Base-by-base conservation (phyloP, 306 rosid species). In the Vigna nakashimae region DNA sequence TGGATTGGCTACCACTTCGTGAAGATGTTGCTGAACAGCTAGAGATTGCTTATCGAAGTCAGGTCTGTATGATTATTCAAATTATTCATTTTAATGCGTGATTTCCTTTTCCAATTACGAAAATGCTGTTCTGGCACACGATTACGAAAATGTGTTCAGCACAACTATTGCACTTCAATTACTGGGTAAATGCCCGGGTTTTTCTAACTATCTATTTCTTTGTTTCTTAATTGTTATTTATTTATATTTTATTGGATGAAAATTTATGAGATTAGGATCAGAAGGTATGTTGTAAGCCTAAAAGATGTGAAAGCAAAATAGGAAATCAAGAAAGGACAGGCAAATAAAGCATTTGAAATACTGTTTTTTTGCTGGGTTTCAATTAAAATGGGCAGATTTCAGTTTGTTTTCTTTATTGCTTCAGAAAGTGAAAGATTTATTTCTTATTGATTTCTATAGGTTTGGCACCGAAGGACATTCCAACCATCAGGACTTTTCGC, bases 401-500 rank as follows among this genome's bases (percentile, higher is more conserved):
- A 48, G 26, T 53, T 55, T 71, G 28, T 22, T 17, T 40, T 79
- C 30, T 40, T 65, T 22, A 40, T 70, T 28, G 38, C 63, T 62
- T 71, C 28, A 42, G 38, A 62, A 38, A 36, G 24, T 28, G 17
- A 64, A 2, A 20, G 8, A 48, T 43, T 74, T 45, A 68, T 40
- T 59, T 79, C 79, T 67, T 55, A 42, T 30, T 53, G 40, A 71
- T 80, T 79, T 87, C 46, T 65, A 64, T 80, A 95, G 99, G 91
- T 96, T 83, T 96, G 99, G 99, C 98, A 84, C 51, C 91, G 98
- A 24, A 85, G 99, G 84, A 91, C 89, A 42, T 96, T 96, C 84
- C 99, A 96, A 82, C 96, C 90, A 24, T 92, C 99, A n/a, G 99
- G 99, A 74, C 98, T 96, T 77, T 96, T 89, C 91, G 99, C 99